A percentile compares a stretch with the other conserved stretches of the same genome.
These are phyloP conservation scores for Agaricus blazei DNA, from an alignment of 768 basidiomycete species.

Conservation along the genomic window DNA sequence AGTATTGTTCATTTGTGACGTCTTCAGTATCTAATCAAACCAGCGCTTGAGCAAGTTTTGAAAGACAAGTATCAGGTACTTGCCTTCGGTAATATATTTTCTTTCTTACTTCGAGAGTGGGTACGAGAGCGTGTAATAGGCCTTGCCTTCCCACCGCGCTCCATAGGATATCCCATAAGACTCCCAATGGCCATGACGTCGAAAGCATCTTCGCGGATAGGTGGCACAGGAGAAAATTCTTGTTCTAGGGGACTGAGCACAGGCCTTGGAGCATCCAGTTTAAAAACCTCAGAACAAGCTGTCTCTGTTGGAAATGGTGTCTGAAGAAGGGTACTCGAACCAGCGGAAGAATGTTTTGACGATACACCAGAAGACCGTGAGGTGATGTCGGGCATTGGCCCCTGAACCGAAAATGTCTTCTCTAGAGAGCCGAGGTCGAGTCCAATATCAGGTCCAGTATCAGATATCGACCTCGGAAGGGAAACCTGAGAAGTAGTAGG, in stretches of 20 bases:
- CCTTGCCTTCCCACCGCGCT: neutral
- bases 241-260: neutral
- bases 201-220: neutral
- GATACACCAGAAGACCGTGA: neutral
- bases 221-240: neutral
- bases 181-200: neutral
- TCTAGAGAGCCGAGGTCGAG: neutral
- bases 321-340: neutral
- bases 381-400: neutral
- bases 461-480: neutral
- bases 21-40: neutral
- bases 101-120: slow-evolving; percentile 3
- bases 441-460: neutral
- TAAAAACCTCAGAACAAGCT: neutral
- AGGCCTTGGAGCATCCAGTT: neutral
- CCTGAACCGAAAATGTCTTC: neutral
- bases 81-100: slow-evolving; percentile 6
- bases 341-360: neutral
- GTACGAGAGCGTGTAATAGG: neutral
- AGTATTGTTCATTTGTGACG: neutral
- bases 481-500: neutral
- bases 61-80: neutral
- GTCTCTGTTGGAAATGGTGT: neutral
- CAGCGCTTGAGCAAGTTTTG: neutral
- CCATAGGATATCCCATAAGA: neutral